Conservation (phyloP, 352 stramenopile species). For the Albugo laibachii region DNA sequence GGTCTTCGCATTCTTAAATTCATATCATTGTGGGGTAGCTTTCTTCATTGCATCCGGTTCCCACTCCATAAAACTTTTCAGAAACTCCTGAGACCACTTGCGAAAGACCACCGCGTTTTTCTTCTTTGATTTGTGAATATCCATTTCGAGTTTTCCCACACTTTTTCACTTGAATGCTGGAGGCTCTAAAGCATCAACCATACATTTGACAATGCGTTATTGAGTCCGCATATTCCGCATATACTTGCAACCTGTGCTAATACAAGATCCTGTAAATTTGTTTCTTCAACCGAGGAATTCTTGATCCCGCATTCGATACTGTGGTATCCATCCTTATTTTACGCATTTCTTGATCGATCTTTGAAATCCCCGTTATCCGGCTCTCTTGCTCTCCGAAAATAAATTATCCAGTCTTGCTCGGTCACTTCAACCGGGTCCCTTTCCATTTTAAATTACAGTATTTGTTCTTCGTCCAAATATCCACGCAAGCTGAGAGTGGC, state of each 20-base stretch:
- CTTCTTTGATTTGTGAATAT: background rate
- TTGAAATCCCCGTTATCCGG: no score
- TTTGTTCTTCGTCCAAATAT: background rate
- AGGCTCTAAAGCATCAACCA: background rate
- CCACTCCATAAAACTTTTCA: no score
- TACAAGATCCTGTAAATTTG: slow-evolving; percentile 3
- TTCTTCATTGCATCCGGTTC: no score
- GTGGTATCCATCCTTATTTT: no score
- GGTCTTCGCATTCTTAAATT: no score
- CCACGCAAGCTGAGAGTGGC: background rate
- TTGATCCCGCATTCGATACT: no score
- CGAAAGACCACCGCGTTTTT: background rate
- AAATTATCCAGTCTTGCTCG: background rate
- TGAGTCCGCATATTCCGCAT: no score
- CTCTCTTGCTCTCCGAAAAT: background rate
- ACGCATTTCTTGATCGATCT: no score
- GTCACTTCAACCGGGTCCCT: background rate
- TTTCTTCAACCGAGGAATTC: no score
- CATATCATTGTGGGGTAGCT: no score
- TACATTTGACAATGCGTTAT: slow-evolving; percentile 1
- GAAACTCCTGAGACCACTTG: background rate
- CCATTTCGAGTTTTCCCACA: no score
- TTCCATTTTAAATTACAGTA: background rate
- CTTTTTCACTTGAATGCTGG: background rate
- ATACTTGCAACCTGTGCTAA: slow-evolving; percentile 1